A percentile compares a stretch with the other conserved stretches of the same genome.
Conservation (phyloP, 2,329 filamentous ascomycete species). For the Trichoderma sp. region DNA sequence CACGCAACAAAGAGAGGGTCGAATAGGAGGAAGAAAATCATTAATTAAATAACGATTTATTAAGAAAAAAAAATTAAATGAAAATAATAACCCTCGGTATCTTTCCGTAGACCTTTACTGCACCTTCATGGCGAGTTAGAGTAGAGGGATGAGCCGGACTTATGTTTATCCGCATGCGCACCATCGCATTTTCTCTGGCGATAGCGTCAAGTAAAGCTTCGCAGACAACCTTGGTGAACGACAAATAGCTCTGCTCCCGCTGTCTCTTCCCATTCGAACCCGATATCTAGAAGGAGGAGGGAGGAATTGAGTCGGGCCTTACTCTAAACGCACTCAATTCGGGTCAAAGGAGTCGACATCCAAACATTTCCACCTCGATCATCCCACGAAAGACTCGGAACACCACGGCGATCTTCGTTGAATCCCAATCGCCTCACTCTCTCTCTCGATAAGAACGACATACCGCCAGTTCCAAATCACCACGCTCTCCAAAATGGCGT, state of each 20-base stretch:
- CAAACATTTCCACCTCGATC: neutral
- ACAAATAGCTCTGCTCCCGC: neutral
- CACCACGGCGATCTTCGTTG: neutral
- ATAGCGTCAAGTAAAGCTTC: neutral
- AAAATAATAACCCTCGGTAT: neutral
- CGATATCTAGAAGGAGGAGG: neutral
- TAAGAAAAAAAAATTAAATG: neutral
- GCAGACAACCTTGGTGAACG: neutral
- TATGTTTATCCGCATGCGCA: neutral
- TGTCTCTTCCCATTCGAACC: neutral
- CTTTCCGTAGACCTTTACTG: neutral
- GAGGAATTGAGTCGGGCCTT: neutral
- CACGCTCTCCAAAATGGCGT: slow-evolving; percentile 26
- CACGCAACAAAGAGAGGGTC: no score
- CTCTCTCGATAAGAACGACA: neutral
- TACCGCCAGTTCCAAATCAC: neutral
- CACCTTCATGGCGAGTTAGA: neutral
- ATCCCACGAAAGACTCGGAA: neutral
- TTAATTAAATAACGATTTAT: neutral
- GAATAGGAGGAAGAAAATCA: no score
- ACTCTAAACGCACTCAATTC: neutral
- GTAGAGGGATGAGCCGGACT: neutral
- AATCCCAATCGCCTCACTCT: neutral
- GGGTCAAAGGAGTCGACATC: neutral
- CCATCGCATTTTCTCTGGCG: slow-evolving; percentile 3